These are phyloP conservation scores for Fomitopsis serialis DNA, from an alignment of 768 basidiomycete genomes.

Conservation along the genomic window DNA sequence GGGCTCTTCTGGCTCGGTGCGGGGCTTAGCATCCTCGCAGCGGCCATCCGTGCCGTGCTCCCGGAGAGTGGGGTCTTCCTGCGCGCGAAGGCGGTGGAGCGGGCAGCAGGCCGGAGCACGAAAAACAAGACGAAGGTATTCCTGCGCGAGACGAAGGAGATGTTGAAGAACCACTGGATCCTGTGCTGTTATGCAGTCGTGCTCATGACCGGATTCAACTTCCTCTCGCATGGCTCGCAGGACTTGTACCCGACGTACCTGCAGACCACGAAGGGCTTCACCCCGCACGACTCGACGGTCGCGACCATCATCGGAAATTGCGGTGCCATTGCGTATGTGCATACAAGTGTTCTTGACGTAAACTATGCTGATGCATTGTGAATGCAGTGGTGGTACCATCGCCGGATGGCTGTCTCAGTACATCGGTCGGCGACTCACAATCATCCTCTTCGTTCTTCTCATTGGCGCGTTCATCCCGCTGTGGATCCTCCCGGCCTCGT, in stretches of 20 bases:
- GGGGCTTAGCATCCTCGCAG: slow-evolving; percentile 67
- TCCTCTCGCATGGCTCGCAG: slow-evolving; percentile 50
- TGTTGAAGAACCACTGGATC: slow-evolving; percentile 81
- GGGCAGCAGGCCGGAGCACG: slow-evolving; percentile 30
- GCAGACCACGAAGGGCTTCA: slow-evolving; percentile 55
- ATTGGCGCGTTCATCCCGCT: slow-evolving; percentile 64
- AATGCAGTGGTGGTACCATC: slow-evolving; percentile 53
- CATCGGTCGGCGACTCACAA: slow-evolving; percentile 79
- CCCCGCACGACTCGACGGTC: slow-evolving; percentile 50
- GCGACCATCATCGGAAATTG: slow-evolving; percentile 82
- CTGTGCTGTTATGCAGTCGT: slow-evolving; percentile 80
- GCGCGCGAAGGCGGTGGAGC: slow-evolving; percentile 52
- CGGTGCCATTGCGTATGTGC: slow-evolving; percentile 39
- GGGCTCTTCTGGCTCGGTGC: slow-evolving; percentile 77
- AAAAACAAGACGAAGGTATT: slow-evolving; percentile 63
- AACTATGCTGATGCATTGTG: slow-evolving; percentile 11
- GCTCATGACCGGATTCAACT: slow-evolving; percentile 68
- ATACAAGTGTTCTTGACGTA: not conserved
- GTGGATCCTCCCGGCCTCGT: slow-evolving; percentile 76
- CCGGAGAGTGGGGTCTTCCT: slow-evolving; percentile 81
- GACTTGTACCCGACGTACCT: slow-evolving; percentile 83
- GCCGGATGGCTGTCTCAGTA: slow-evolving; percentile 74
- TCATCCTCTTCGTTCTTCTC: slow-evolving; percentile 55
- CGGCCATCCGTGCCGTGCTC: slow-evolving; percentile 53
- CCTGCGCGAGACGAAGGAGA: slow-evolving; percentile 62